Evolutionary conservation across 1,139 yeast genomes (phyloP).

Genomic region (Candida dubliniensis): DNA sequence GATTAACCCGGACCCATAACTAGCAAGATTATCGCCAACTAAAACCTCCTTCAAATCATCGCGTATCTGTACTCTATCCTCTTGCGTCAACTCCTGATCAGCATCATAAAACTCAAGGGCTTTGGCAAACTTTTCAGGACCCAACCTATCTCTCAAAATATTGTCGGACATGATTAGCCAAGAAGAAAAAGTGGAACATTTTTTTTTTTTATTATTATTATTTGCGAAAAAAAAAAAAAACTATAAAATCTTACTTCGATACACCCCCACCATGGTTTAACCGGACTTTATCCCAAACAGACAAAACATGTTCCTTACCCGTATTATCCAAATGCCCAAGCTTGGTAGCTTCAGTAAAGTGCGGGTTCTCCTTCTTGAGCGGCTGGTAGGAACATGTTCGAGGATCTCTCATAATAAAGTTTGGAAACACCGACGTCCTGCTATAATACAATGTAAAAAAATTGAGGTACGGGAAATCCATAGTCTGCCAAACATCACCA

Average conservation of each 20-base stretch:
- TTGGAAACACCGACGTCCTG: slow-evolving; percentile 35
- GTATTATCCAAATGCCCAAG: slow-evolving; percentile 13
- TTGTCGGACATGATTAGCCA: not conserved
- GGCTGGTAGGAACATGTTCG: slow-evolving; percentile 28
- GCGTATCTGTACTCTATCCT: slow-evolving; percentile 34
- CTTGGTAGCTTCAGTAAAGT: slow-evolving; percentile 8
- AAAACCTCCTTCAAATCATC: slow-evolving; percentile 31
- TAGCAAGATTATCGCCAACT: slow-evolving; percentile 26
- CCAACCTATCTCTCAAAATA: slow-evolving; percentile 3
- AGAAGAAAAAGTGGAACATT: not conserved
- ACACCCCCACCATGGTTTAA: slow-evolving; percentile 28
- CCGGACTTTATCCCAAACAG: slow-evolving; percentile 37
- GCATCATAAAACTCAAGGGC: slow-evolving; percentile 45
- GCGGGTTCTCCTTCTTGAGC: slow-evolving; percentile 19
- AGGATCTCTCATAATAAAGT: slow-evolving; percentile 39
- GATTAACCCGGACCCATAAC: slow-evolving; percentile 24
- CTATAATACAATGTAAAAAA: slow-evolving; percentile 38
- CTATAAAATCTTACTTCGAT: not conserved
- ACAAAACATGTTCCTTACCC: slow-evolving; percentile 14
- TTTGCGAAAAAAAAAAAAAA: too few species aligned
- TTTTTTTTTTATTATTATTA: not conserved
- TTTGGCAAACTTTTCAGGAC: slow-evolving; percentile 33
- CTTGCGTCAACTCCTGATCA: slow-evolving; percentile 32
- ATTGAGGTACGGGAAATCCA: slow-evolving; percentile 39
- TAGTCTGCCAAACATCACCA: slow-evolving; percentile 37